Evolutionary conservation across 257 asterid genomes (phyloP), one percentile per base, ranked within the genome.

Genomic region (Solanum microdontum): DNA sequence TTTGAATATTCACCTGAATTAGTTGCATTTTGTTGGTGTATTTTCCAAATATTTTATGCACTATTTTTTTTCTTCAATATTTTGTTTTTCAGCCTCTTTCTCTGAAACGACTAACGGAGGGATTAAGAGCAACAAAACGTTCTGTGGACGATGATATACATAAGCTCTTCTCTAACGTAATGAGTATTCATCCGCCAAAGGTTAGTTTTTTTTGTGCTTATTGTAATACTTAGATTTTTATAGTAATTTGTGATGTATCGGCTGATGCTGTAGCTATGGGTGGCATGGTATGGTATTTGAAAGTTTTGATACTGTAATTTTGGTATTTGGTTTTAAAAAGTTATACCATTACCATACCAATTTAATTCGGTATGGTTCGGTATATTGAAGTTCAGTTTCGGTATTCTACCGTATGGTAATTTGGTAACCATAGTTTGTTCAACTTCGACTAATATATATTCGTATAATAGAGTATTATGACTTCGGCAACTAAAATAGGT

Each of bases 51-150:
- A 34, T 80, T 86, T 39, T 45, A 34, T 87, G 84, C 86, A 36
- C 40, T 84, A 26, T 48, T 87, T 88, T 88, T 69, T 28, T 13
- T 15, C 21, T 5, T 11, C 84, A 82, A 58, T 66, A 51, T 64
- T 48, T 10, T 33, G 84, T 55, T 84, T 88, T 91, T 86, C 98
- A 97, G 99, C 99, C 99, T 87, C 94, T 97, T 84, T 88, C 98
- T 84, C 87, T 97, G 91, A 94, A 92, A 95, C 92, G 89, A 62
- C 97, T 97, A 86, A 91, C 98, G 17, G 99, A 97, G 91, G 98
- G 96, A 87, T 88, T 97, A 51, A 92, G 89, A 90, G 87, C 92
- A 84, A 90, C 91, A 58, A 94, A 95, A 86, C 95, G 91, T 43
- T 93, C 95, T 84, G 95, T 89, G 75, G 93, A 92, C 85, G 95